Conservation (phyloP, 805 yeast genomes). For the Scheffersomyces ergatensis region DNA sequence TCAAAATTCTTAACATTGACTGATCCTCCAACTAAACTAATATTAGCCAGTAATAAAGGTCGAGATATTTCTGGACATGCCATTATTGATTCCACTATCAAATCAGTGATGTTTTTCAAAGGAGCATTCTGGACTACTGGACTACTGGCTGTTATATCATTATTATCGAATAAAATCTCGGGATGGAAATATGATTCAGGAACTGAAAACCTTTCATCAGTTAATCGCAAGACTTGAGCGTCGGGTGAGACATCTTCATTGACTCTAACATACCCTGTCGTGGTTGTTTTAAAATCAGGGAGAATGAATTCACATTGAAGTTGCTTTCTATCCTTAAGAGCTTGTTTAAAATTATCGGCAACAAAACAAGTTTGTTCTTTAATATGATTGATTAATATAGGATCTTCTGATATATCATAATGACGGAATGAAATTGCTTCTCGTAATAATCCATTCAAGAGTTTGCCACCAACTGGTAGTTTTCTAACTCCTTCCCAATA, state of each 20-base stretch:
- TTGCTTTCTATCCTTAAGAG: slow-evolving; percentile 36
- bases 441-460: slow-evolving; percentile 75
- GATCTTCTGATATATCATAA: slow-evolving; percentile 91
- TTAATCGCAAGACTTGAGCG: slow-evolving; percentile 62
- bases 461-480: slow-evolving; percentile 83
- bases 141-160: slow-evolving; percentile 22
- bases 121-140: slow-evolving; percentile 44
- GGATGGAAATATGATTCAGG: slow-evolving; percentile 92
- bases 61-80: slow-evolving; percentile 70
- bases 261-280: slow-evolving; percentile 65
- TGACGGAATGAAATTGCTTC: slow-evolving; percentile 88
- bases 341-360: slow-evolving; percentile 45
- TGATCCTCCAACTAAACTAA: slow-evolving; percentile 81
- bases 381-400: slow-evolving; percentile 76
- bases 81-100: slow-evolving; percentile 67
- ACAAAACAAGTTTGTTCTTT: slow-evolving; percentile 77
- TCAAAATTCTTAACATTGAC: slow-evolving; percentile 67
- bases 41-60: slow-evolving; percentile 77
- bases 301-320: slow-evolving; percentile 67
- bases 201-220: slow-evolving; percentile 82
- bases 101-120: slow-evolving; percentile 70
- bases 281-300: slow-evolving; percentile 83
- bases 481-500: slow-evolving; percentile 75
- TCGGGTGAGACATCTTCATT: slow-evolving; percentile 36
- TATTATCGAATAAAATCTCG: slow-evolving; percentile 49